Evolutionary conservation across 1,284 basidiomycete genomes (phyloP).

Genomic region (Sanghuangporus sanghuang): DNA sequence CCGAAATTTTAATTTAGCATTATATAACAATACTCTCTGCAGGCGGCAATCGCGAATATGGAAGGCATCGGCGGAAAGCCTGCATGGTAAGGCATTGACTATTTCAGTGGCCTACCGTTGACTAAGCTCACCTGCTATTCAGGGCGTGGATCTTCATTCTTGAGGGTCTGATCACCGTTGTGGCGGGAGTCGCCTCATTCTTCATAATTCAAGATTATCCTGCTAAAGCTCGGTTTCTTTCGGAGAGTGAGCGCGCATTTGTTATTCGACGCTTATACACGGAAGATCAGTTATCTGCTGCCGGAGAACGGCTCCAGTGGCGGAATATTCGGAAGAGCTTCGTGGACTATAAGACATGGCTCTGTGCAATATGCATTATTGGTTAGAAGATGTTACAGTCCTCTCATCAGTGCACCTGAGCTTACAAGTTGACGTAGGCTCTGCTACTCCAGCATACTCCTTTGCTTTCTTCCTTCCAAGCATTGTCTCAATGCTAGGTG

Average conservation of each 20-base stretch:
- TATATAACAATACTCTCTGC: neutral
- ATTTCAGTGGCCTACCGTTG: neutral
- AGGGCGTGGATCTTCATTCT: conserved; percentile 27
- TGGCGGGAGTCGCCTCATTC: conserved; percentile 31
- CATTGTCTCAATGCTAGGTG: conserved; percentile 53
- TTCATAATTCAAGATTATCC: conserved; percentile 37
- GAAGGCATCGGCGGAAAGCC: conserved; percentile 25
- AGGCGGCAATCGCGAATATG: conserved; percentile 23
- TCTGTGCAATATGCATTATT: conserved; percentile 37
- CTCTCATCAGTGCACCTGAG: neutral
- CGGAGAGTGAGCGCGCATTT: conserved; percentile 26
- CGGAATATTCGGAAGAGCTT: conserved; percentile 59
- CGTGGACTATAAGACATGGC: conserved; percentile 70
- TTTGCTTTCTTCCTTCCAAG: conserved; percentile 70
- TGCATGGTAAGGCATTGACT: conserved; percentile 20
- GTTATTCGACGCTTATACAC: conserved; percentile 61
- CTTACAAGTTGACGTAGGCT: conserved; percentile 44
- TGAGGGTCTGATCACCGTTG: conserved; percentile 25
- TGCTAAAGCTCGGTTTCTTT: conserved; percentile 35
- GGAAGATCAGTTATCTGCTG: conserved; percentile 69
- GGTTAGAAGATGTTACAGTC: neutral
- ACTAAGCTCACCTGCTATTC: neutral
- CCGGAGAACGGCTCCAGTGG: conserved; percentile 56
- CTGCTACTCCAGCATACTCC: conserved; percentile 37
- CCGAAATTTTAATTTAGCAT: neutral